These are phyloP conservation scores for Hypoxylon trugodes DNA, from an alignment of 495 filamentous ascomycete species.

Conservation along the genomic window DNA sequence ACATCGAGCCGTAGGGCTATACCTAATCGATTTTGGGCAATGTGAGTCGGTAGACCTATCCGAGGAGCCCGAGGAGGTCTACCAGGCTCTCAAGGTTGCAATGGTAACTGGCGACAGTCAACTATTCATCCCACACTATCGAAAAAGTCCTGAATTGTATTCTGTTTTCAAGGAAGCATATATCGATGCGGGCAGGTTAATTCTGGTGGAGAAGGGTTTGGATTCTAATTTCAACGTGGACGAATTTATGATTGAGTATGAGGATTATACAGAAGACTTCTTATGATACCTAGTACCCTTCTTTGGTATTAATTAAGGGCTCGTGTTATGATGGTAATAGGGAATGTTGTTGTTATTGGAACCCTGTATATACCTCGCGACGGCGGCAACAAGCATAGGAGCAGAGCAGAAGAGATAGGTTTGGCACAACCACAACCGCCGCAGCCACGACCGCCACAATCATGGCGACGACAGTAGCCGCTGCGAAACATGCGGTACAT, in stretches of 20 bases:
- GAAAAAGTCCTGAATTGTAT: constrained; percentile 15
- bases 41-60: too few relatives aligned
- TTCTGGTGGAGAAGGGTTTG: constrained; percentile 16
- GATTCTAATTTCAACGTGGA: constrained; percentile 17
- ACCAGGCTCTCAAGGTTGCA: constrained; percentile 31
- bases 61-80: constrained; percentile 23
- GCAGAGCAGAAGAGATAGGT: too few relatives aligned
- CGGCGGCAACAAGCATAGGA: too few relatives aligned
- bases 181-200: background rate
- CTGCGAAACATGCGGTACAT: too few relatives aligned
- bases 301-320: too few relatives aligned
- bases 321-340: too few relatives aligned
- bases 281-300: too few relatives aligned
- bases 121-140: constrained; percentile 35
- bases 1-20: constrained; percentile 14
- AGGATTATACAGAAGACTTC: constrained; percentile 37
- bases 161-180: constrained; percentile 18
- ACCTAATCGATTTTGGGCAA: constrained; percentile 37
- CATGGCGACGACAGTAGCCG: too few relatives aligned
- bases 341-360: too few relatives aligned
- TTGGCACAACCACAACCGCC: too few relatives aligned
- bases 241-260: constrained; percentile 31
- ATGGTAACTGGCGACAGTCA: constrained; percentile 34
- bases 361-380: too few relatives aligned
- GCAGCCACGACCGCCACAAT: too few relatives aligned